These are phyloP conservation scores for Sugiyamaella chiloensis DNA, from an alignment of 805 yeast genomes.

Conservation along the genomic window DNA sequence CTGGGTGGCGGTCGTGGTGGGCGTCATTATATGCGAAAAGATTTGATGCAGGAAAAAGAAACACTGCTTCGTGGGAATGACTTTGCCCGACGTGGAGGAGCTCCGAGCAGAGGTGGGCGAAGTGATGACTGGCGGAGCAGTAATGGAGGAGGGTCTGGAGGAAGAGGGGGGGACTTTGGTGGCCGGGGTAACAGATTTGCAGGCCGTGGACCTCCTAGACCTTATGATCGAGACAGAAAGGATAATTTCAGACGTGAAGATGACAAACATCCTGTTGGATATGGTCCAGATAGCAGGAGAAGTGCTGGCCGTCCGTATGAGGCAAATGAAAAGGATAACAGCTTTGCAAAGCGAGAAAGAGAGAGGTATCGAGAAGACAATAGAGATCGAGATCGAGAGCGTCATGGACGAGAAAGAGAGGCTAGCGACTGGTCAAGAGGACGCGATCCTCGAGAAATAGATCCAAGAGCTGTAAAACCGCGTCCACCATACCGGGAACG, in stretches of 20 bases:
- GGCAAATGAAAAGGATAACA: too few species aligned
- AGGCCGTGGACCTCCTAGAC: slow-evolving; percentile 12
- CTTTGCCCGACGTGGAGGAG: too few species aligned
- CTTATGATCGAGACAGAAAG: neutral
- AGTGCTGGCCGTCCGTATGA: too few species aligned
- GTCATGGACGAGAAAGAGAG: slow-evolving; percentile 11
- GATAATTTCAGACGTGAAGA: neutral
- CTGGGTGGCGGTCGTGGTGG: slow-evolving; percentile 96
- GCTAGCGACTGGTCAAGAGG: neutral
- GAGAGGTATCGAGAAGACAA: slow-evolving; percentile 12
- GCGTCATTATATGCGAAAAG: slow-evolving; percentile 51
- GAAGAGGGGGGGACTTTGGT: slow-evolving; percentile 15
- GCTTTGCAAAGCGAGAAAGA: slow-evolving; percentile 12
- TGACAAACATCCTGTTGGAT: slow-evolving; percentile 10
- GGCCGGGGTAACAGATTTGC: slow-evolving; percentile 8
- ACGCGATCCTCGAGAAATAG: slow-evolving; percentile 11
- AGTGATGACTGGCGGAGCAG: slow-evolving; percentile 12
- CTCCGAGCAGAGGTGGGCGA: slow-evolving; percentile 14
- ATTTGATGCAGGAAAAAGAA: slow-evolving; percentile 20
- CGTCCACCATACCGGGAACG: slow-evolving; percentile 8
- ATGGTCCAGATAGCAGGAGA: too few species aligned
- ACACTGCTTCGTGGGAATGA: slow-evolving; percentile 8
- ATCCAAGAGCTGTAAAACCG: slow-evolving; percentile 8
- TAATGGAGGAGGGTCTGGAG: slow-evolving; percentile 14
- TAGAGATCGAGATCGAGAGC: slow-evolving; percentile 23